Evolutionary conservation across 176 grass and related monocot genomes (phyloP).

Genomic region (Otatea glauca): DNA sequence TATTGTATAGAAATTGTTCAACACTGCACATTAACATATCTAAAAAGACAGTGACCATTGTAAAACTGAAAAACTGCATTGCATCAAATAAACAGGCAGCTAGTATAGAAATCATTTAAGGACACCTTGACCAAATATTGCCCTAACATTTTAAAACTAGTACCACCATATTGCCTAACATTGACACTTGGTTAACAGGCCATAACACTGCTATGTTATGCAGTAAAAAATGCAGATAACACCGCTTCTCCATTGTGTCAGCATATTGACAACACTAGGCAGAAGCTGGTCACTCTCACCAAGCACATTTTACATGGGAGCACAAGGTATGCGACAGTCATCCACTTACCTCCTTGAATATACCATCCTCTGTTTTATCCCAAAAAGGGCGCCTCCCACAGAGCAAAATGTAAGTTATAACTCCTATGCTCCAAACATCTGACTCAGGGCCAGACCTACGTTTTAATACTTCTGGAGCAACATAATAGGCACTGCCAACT

Average conservation of each 20-base stretch:
- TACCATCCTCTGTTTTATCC: slow-evolving; percentile 97
- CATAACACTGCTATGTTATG: slow-evolving; percentile 15
- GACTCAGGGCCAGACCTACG: slow-evolving; percentile 88
- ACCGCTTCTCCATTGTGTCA: background rate
- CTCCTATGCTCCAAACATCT: slow-evolving; percentile 99
- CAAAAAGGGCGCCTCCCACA: slow-evolving; percentile 98
- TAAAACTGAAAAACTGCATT: slow-evolving; percentile 8
- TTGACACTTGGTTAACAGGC: slow-evolving; percentile 20
- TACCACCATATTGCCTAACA: background rate
- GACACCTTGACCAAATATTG: slow-evolving; percentile 16
- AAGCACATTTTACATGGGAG: slow-evolving; percentile 28
- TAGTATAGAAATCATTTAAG: slow-evolving; percentile 25
- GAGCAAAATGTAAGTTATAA: slow-evolving; percentile 98
- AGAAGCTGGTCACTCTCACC: background rate
- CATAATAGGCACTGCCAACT: slow-evolving; percentile 99
- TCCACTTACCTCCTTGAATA: slow-evolving; percentile 92
- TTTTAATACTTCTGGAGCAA: slow-evolving; percentile 96
- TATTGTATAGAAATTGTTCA: background rate
- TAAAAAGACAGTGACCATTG: background rate
- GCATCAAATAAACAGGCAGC: background rate
- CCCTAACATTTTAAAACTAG: slow-evolving; percentile 13
- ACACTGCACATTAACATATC: background rate
- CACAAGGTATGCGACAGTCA: slow-evolving; percentile 25
- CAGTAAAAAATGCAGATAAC: slow-evolving; percentile 22
- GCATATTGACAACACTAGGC: slow-evolving; percentile 10